phyloP scores from a whole-genome alignment of 2,329 filamentous ascomycete genomes.

The Kalaharituber pfeilii region DNA sequence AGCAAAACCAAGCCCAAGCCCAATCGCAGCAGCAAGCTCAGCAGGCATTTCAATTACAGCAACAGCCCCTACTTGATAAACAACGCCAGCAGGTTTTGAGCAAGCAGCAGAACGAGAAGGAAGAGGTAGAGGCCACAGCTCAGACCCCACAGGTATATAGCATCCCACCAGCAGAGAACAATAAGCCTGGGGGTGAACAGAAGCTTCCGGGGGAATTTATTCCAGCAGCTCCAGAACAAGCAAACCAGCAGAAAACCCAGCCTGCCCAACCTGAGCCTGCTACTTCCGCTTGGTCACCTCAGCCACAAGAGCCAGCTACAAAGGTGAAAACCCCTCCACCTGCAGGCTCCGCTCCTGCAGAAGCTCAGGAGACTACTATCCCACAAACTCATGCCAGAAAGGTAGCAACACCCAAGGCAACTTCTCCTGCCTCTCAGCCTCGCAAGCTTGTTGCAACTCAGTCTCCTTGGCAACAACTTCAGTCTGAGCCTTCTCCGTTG shows the following conservation, averaged over 20 bases:
- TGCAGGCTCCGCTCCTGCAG: neutral
- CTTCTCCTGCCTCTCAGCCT: slow-evolving; percentile 2
- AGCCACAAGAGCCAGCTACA: neutral
- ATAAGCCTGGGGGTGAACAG: neutral
- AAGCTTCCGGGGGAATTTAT: neutral
- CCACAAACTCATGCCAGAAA: neutral
- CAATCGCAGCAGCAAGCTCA: slow-evolving; percentile 21
- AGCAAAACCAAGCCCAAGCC: slow-evolving; percentile 28
- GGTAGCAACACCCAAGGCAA: slow-evolving; percentile 2
- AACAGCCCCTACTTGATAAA: slow-evolving; percentile 18
- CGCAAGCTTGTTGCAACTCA: slow-evolving; percentile 26
- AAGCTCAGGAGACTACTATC: neutral
- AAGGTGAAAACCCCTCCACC: neutral
- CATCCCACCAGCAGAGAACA: neutral
- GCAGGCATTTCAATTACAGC: slow-evolving; percentile 19
- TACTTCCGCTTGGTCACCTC: neutral
- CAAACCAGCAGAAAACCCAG: neutral
- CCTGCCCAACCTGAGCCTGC: neutral
- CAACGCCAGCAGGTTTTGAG: slow-evolving; percentile 20
- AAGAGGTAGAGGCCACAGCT: slow-evolving; percentile 15
- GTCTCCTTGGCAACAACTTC: slow-evolving; percentile 42
- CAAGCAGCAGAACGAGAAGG: slow-evolving; percentile 16
- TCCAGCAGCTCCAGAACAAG: neutral
- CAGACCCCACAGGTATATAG: slow-evolving; percentile 6
- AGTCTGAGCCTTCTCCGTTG: slow-evolving; percentile 46